A percentile compares a stretch with the other conserved stretches of the same genome.
Conservation (phyloP, 1,139 yeast species). For the Taiozyma sp. region DNA sequence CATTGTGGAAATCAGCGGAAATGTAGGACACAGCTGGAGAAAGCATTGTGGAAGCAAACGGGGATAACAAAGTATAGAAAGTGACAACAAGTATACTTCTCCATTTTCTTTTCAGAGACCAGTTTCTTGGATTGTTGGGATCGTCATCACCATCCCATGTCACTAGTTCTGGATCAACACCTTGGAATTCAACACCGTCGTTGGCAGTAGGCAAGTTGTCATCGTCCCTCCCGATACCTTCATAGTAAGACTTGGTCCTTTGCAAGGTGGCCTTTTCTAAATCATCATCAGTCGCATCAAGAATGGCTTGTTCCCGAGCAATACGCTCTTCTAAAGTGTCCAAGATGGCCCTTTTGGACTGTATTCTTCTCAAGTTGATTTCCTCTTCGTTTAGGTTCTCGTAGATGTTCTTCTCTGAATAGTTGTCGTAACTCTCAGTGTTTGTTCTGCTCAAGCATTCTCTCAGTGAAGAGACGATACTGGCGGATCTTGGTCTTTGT, state of each 20-base stretch:
- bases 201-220: constrained; percentile 37
- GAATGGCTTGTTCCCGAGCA: constrained; percentile 8
- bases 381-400: constrained; percentile 16
- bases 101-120: constrained; percentile 39
- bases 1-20: constrained; percentile 36
- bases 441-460: background rate
- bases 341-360: constrained; percentile 36
- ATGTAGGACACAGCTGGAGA: constrained; percentile 53
- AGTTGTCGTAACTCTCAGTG: constrained; percentile 10
- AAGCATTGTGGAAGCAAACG: constrained; percentile 53
- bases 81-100: constrained; percentile 44
- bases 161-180: constrained; percentile 55
- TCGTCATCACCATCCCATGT: constrained; percentile 63
- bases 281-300: constrained; percentile 5
- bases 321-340: constrained; percentile 32
- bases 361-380: constrained; percentile 31
- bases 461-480: background rate
- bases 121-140: constrained; percentile 56
- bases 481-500: background rate
- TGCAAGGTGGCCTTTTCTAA: constrained; percentile 4
- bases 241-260: constrained; percentile 7
- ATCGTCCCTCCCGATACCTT: constrained; percentile 15
- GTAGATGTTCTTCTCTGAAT: constrained; percentile 14
- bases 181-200: constrained; percentile 44
- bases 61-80: constrained; percentile 47